A percentile compares a stretch with the other conserved stretches of the same genome.
These are phyloP conservation scores for Linderniella brevidens DNA, from an alignment of 257 asterid genomes.

Conservation along the genomic window DNA sequence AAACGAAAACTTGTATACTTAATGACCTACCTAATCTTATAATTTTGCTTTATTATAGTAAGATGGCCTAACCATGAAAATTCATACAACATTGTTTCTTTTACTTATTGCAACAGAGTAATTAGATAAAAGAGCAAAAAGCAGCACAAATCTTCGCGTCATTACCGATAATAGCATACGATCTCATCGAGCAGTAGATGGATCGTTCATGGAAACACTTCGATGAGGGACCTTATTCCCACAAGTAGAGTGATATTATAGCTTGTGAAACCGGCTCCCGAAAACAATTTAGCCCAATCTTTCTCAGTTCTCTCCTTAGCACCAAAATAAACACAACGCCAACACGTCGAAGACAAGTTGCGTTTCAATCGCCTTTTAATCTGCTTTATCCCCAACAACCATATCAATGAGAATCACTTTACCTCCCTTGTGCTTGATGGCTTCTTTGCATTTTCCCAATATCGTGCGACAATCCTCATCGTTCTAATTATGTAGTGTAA, in stretches of 20 bases:
- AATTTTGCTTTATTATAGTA: no score
- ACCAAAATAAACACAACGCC: not conserved
- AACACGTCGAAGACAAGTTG: not conserved
- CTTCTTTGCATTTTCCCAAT: constrained; percentile 1
- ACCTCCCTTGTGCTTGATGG: not conserved
- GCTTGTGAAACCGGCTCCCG: not conserved
- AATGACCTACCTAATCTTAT: no score
- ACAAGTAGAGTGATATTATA: not conserved
- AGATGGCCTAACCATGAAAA: no score
- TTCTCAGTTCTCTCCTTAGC: not conserved
- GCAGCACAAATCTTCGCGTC: no score
- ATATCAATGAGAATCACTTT: not conserved
- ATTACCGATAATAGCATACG: no score
- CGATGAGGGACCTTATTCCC: no score
- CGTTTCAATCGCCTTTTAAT: not conserved
- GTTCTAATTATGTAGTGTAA: not conserved
- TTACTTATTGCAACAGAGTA: no score
- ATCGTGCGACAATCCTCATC: not conserved
- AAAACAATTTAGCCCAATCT: not conserved
- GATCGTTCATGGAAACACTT: no score
- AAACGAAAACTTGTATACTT: no score
- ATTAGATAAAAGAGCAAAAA: no score
- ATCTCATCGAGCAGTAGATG: no score
- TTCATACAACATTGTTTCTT: no score
- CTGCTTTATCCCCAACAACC: not conserved